Conservation (phyloP, 768 basidiomycete species). For the Tulasnella sp. region DNA sequence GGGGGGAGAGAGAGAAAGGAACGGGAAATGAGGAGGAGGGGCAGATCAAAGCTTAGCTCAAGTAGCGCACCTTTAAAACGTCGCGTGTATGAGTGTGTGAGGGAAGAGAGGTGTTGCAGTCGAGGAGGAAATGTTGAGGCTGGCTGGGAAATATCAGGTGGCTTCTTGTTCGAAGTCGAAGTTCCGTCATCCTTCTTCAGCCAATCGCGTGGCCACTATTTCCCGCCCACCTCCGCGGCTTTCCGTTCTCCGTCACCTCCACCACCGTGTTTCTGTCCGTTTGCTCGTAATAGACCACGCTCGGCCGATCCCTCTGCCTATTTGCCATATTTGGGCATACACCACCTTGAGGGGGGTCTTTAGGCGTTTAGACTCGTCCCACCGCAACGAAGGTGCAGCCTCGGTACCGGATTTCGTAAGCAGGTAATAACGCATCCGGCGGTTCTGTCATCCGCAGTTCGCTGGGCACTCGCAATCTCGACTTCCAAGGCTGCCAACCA, state of each 20-base stretch:
- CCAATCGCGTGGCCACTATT: not conserved
- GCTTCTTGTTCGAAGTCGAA: slow-evolving; percentile 8
- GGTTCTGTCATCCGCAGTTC: not conserved
- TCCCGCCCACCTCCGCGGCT: not conserved
- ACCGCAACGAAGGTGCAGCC: not conserved
- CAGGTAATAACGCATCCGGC: not conserved
- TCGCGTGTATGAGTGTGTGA: not conserved
- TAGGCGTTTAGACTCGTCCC: not conserved
- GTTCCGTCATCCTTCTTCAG: slow-evolving; percentile 5
- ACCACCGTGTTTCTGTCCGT: not conserved
- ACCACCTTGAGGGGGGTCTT: not conserved
- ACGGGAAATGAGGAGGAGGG: not conserved
- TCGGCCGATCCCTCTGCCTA: not conserved
- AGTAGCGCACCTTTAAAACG: not conserved
- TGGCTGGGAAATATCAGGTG: slow-evolving; percentile 14
- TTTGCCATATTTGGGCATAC: not conserved
- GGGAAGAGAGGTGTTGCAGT: not conserved
- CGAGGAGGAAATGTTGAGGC: slow-evolving; percentile 23
- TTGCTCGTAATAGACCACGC: not conserved
- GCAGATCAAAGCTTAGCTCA: not conserved
- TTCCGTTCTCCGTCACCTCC: not conserved
- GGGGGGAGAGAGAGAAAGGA: not conserved
- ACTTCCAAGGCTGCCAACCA: not conserved
- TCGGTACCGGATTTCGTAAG: not conserved
- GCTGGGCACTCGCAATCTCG: not conserved